Evolutionary conservation across 163 green algal genomes (phyloP), one percentile per base, ranked within the genome.

Genomic region (Chlorella variabilis): DNA sequence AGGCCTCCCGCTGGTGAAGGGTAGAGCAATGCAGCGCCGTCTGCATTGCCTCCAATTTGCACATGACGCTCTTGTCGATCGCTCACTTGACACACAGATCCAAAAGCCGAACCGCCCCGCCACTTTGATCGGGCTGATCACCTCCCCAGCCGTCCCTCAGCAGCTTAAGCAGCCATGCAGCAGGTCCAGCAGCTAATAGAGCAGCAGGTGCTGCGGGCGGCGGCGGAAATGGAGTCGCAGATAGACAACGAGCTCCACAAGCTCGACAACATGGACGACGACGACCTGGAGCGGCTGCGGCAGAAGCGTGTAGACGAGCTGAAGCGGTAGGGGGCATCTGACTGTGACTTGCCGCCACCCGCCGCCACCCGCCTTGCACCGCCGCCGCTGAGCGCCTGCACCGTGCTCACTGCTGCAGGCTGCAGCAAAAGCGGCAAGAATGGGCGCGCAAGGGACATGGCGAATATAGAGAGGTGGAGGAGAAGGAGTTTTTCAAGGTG

Each of bases 401-500:
- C 2, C 39, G 25, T 41, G 39, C 39, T 27, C 20, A 3, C 38
- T 17, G 33, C 56, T 85, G 63, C 83, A 87, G 83, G 77, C 58
- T 89, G 63, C 78, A 87, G 31, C 33, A 91, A 41, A 94, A 94
- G 77, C 90, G 89, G 70, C 86, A 93, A 58, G 92, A 97, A 66
- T 99, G 96, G 95, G 41, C 93, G 23, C 87, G 61, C 17, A 85
- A 86, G 38, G 96, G 95, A 21, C 96, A 99, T 83, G 96, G 96
- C 33, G 93, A 97, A 83, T 95, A 96, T 2, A 90, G 96, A 45
- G 87, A 98, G 4, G 27, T 81, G 0, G 80, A 89, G 6, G 96
- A 99, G 84, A 94, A 95, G 65, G 94, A 97, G 9, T 99, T 99
- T 82, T 99, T 99, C 66, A 81, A 83, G 68, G 83, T 80, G 34